These are phyloP conservation scores for Cyberlindnera americana DNA, from an alignment of 805 yeast genomes.

Conservation along the genomic window DNA sequence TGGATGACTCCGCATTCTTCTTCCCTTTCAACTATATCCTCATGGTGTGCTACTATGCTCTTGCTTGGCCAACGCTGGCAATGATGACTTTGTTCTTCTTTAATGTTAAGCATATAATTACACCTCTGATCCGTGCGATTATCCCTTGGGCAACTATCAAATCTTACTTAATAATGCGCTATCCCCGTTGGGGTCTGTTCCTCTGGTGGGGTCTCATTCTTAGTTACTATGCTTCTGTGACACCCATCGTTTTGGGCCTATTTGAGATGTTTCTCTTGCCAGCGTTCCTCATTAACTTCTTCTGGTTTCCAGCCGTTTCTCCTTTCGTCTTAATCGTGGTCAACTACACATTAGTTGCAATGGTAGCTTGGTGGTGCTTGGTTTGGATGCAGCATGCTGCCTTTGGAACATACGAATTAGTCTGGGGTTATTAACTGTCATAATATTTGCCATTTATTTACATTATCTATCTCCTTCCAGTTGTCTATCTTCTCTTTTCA, in stretches of 20 bases:
- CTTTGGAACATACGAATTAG: background rate
- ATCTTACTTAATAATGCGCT: background rate
- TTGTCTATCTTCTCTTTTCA: background rate
- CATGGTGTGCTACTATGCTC: slow-evolving; percentile 1
- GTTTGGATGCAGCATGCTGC: background rate
- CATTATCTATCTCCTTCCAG: background rate
- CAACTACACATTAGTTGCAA: background rate
- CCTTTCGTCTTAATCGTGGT: background rate
- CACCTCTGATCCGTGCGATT: slow-evolving; percentile 1
- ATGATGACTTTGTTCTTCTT: background rate
- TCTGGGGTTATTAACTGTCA: slow-evolving; percentile 1
- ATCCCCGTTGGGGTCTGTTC: slow-evolving; percentile 9
- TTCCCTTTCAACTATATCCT: slow-evolving; percentile 9
- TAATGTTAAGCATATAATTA: slow-evolving; percentile 5
- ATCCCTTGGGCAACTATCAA: slow-evolving; percentile 6
- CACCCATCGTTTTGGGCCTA: background rate
- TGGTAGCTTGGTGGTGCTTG: slow-evolving; percentile 1
- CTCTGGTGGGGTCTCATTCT: slow-evolving; percentile 7
- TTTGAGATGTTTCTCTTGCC: background rate
- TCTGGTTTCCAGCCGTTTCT: background rate
- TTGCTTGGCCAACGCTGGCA: slow-evolving; percentile 1
- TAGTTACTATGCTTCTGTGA: slow-evolving; percentile 1
- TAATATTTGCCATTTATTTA: background rate
- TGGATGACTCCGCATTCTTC: background rate
- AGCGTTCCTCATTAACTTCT: slow-evolving; percentile 1